phyloP scores from a whole-genome alignment of 2,329 filamentous ascomycete genomes.

The Ilyonectria sp. region DNA sequence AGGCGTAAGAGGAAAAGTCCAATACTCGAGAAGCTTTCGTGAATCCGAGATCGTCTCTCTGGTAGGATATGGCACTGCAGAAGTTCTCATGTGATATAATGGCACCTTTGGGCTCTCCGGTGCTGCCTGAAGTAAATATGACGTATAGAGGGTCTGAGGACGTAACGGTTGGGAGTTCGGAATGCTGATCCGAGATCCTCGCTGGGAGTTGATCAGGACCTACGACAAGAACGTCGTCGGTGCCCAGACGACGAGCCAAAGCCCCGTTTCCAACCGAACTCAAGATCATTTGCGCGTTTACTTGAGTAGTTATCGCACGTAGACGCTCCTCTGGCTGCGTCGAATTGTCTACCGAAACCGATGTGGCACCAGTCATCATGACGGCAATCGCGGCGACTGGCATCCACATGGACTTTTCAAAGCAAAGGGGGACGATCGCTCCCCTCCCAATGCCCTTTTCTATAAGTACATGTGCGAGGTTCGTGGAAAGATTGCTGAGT shows the following conservation, averaged over 20 bases:
- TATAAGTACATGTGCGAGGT: slow-evolving; percentile 18
- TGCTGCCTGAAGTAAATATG: slow-evolving; percentile 72
- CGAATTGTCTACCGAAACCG: too few relatives aligned
- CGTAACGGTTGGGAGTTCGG: too few relatives aligned
- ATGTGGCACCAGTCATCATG: too few relatives aligned
- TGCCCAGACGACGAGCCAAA: background rate
- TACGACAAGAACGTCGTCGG: background rate
- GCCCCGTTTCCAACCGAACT: background rate
- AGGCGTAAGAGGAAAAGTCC: slow-evolving; percentile 55
- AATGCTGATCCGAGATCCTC: too few relatives aligned
- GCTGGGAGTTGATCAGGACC: too few relatives aligned
- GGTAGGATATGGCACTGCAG: slow-evolving; percentile 17
- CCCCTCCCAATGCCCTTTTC: slow-evolving; percentile 6
- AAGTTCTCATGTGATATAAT: slow-evolving; percentile 46
- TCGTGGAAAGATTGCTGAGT: background rate
- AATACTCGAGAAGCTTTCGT: slow-evolving; percentile 4
- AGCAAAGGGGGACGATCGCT: slow-evolving; percentile 15
- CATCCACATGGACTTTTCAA: slow-evolving; percentile 11
- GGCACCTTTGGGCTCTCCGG: slow-evolving; percentile 69
- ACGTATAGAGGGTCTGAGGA: slow-evolving; percentile 47
- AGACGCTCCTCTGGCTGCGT: too few relatives aligned
- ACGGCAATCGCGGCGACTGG: too few relatives aligned
- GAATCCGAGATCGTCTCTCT: slow-evolving; percentile 9
- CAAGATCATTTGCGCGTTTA: too few relatives aligned
- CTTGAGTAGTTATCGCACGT: too few relatives aligned